Conservation (phyloP, 495 filamentous ascomycete genomes). For the Hyaloscypha finlandica region DNA sequence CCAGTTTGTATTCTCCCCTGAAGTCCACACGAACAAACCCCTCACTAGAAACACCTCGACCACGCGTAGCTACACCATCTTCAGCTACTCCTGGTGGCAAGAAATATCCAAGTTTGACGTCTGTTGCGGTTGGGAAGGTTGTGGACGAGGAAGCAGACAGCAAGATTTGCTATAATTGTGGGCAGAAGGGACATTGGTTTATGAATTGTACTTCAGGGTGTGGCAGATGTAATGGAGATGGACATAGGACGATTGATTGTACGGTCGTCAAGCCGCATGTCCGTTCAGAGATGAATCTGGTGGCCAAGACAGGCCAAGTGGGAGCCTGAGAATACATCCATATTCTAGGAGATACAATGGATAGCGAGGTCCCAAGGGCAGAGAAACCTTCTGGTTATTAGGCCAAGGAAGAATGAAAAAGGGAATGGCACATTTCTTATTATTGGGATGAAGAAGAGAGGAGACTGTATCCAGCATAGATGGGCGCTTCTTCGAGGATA, state of each 20-base stretch:
- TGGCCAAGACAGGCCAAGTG: too few species aligned
- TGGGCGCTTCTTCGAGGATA: too few species aligned
- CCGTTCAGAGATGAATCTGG: neutral
- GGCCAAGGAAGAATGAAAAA: too few species aligned
- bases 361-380: too few species aligned
- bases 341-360: too few species aligned
- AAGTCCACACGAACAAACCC: neutral
- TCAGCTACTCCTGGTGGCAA: neutral
- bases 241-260: slow-evolving; percentile 18
- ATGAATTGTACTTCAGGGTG: slow-evolving; percentile 11
- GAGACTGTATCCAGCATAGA: too few species aligned
- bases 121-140: neutral
- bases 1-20: neutral
- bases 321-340: too few species aligned
- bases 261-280: neutral
- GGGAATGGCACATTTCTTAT: too few species aligned
- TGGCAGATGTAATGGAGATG: slow-evolving; percentile 10
- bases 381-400: too few species aligned
- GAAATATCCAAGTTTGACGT: neutral
- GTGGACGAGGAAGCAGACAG: neutral
- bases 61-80: neutral
- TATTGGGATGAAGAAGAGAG: too few species aligned
- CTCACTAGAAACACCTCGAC: too few species aligned
- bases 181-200: slow-evolving; percentile 10
- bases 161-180: slow-evolving; percentile 12